Evolutionary conservation across 306 rosid genomes (phyloP).

Genomic region (Castanospermum australe): DNA sequence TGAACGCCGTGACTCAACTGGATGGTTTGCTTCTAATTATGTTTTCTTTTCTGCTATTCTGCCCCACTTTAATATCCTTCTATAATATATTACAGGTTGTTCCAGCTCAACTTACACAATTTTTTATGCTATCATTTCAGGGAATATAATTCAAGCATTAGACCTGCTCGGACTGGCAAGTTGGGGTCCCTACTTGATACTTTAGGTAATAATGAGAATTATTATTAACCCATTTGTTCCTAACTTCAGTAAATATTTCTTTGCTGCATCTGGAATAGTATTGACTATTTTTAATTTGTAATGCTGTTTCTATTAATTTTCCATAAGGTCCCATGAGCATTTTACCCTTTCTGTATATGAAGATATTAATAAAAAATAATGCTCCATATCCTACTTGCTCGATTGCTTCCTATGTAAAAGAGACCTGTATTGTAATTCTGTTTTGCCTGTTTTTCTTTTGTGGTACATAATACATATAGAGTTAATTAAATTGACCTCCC

Average conservation of each 20-base stretch:
- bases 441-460: neutral
- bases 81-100: slow-evolving; percentile 14
- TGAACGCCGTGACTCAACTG: slow-evolving; percentile 72
- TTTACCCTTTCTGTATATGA: neutral
- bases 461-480: neutral
- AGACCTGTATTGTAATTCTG: neutral
- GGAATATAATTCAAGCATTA: slow-evolving; percentile 81
- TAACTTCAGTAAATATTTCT: neutral
- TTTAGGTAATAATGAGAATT: slow-evolving; percentile 56
- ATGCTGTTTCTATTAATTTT: neutral
- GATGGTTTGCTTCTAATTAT: slow-evolving; percentile 69
- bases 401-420: slow-evolving; percentile 16
- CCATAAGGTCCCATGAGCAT: neutral
- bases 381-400: slow-evolving; percentile 4
- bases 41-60: neutral
- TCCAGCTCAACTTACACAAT: slow-evolving; percentile 16
- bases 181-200: slow-evolving; percentile 68
- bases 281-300: neutral
- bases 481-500: slow-evolving; percentile 4
- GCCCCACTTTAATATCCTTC: neutral
- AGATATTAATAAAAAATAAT: neutral
- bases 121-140: slow-evolving; percentile 48
- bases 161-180: slow-evolving; percentile 73
- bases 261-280: slow-evolving; percentile 11
- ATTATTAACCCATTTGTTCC: neutral